Conservation (phyloP, 441 rosid species). For the Daphne laureola region DNA sequence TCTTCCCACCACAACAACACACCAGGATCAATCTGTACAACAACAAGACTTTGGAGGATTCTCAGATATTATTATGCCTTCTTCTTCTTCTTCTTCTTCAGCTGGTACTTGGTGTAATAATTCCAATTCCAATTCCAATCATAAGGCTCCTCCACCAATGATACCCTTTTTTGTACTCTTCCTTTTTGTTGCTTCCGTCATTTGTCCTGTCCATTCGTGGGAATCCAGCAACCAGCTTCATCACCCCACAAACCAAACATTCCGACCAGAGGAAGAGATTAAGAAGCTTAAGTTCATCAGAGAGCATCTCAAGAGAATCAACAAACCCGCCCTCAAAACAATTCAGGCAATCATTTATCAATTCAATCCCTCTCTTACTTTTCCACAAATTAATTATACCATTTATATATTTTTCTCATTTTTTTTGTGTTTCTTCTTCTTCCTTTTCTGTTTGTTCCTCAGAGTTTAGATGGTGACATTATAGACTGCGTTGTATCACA, state of each 20-base stretch:
- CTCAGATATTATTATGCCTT: slow-evolving; percentile 28
- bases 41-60: slow-evolving; percentile 20
- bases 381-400: slow-evolving; percentile 1
- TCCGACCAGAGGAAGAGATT: slow-evolving; percentile 62
- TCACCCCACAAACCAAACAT: slow-evolving; percentile 39
- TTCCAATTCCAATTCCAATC: too few relatives aligned
- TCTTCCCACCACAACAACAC: slow-evolving; percentile 50
- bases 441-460: slow-evolving; percentile 22
- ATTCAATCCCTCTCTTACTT: not conserved
- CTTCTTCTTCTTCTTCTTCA: too few relatives aligned
- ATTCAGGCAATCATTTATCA: slow-evolving; percentile 70
- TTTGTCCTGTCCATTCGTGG: slow-evolving; percentile 37
- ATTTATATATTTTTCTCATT: not conserved
- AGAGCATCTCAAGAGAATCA: slow-evolving; percentile 59
- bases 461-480: slow-evolving; percentile 89
- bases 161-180: slow-evolving; percentile 31
- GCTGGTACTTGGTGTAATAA: slow-evolving; percentile 21
- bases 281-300: slow-evolving; percentile 44
- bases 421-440: slow-evolving; percentile 2
- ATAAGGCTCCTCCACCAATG: slow-evolving; percentile 20
- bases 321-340: slow-evolving; percentile 82
- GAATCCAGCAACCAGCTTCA: slow-evolving; percentile 18
- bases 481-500: slow-evolving; percentile 77
- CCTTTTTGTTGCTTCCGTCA: slow-evolving; percentile 37
- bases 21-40: slow-evolving; percentile 24